These are phyloP conservation scores for Pyrrhoderma lamaoense DNA, from an alignment of 1,284 basidiomycete genomes.

Conservation along the genomic window DNA sequence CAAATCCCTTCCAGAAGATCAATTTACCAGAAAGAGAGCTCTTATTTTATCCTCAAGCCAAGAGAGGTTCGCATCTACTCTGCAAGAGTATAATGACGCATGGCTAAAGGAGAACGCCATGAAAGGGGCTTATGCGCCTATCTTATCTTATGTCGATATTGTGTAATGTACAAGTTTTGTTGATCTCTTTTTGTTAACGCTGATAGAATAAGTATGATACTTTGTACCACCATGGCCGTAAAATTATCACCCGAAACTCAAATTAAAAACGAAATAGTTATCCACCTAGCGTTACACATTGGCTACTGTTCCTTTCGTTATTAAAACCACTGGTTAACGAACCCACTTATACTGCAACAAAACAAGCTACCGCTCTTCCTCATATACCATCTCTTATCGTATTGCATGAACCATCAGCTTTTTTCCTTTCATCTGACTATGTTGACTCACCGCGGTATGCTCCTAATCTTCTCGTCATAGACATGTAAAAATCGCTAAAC, in stretches of 20 bases:
- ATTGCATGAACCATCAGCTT: constrained; percentile 56
- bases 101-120: constrained; percentile 45
- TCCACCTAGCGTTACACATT: constrained; percentile 52
- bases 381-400: constrained; percentile 47
- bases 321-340: constrained; percentile 25
- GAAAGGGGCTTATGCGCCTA: constrained; percentile 33
- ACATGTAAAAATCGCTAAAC: constrained; percentile 18
- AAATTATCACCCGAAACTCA: too few species aligned
- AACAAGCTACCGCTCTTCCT: constrained; percentile 35
- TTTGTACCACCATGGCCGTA: too few species aligned
- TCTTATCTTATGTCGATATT: constrained; percentile 43
- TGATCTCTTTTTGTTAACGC: constrained; percentile 7
- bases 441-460: constrained; percentile 11
- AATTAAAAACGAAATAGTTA: constrained; percentile 39
- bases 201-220: constrained; percentile 15
- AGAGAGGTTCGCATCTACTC: constrained; percentile 30
- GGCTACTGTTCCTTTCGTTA: constrained; percentile 48
- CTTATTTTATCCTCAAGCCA: constrained; percentile 50
- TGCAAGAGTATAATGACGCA: constrained; percentile 46
- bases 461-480: background rate
- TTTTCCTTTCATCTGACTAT: constrained; percentile 34
- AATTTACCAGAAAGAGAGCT: constrained; percentile 29
- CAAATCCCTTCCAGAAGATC: constrained; percentile 19
- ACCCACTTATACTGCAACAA: background rate
- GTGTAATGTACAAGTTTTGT: constrained; percentile 34